These are phyloP conservation scores for Diatrype stigma DNA, from an alignment of 2,329 filamentous ascomycete species.

Conservation along the genomic window DNA sequence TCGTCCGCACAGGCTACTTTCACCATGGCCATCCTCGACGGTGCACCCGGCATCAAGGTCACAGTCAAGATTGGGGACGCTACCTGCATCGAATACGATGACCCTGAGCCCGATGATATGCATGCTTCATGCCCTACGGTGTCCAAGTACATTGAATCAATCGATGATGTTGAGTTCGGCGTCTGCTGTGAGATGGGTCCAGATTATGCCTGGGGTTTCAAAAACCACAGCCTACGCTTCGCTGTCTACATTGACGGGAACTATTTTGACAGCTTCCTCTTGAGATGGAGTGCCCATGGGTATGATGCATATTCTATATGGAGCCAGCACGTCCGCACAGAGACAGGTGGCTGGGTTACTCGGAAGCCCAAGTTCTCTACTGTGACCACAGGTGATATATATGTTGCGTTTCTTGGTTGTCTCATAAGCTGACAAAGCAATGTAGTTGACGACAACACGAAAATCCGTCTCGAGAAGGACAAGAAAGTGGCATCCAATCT, in stretches of 20 bases:
- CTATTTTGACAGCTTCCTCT: too few species aligned
- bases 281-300: too few species aligned
- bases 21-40: constrained; percentile 22
- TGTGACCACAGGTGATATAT: constrained; percentile 20
- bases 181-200: constrained; percentile 12
- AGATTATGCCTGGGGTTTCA: constrained; percentile 22
- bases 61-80: constrained; percentile 15
- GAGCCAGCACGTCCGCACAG: neutral
- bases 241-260: constrained; percentile 19
- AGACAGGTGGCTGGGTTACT: constrained; percentile 3
- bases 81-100: constrained; percentile 19
- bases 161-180: constrained; percentile 22
- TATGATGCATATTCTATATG: neutral
- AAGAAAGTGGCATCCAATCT: constrained; percentile 15
- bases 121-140: constrained; percentile 4
- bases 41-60: constrained; percentile 20
- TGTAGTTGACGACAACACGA: constrained; percentile 20
- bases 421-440: neutral
- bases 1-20: neutral
- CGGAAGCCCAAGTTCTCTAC: constrained; percentile 22
- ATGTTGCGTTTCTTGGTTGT: neutral
- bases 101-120: constrained; percentile 14
- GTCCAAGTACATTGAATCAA: constrained; percentile 27
- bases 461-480: constrained; percentile 23
- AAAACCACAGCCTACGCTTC: constrained; percentile 14